Conservation (phyloP, 768 basidiomycete species). For the Hygrocybe coccinea region DNA sequence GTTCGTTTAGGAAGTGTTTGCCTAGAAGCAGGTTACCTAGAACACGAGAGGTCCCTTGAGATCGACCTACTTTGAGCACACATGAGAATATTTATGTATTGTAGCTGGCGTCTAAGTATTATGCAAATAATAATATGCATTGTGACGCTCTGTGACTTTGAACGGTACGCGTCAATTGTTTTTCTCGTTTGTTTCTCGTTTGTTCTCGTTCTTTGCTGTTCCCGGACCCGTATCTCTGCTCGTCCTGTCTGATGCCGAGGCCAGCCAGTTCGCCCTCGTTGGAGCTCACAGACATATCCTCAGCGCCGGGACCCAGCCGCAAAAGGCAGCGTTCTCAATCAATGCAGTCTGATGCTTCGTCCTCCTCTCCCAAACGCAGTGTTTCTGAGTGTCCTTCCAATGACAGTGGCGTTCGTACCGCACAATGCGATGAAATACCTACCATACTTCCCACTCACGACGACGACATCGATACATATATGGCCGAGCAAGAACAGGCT, state of each 20-base stretch:
- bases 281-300: constrained; percentile 23
- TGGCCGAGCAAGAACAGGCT: constrained; percentile 53
- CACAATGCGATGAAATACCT: constrained; percentile 40
- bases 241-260: constrained; percentile 35
- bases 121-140: no score
- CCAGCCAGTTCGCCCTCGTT: constrained; percentile 43
- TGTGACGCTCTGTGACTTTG: no score
- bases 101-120: no score
- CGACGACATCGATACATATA: constrained; percentile 65
- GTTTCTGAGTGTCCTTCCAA: constrained; percentile 60
- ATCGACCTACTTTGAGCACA: no score
- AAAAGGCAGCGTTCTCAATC: constrained; percentile 74
- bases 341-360: constrained; percentile 67
- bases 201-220: background rate
- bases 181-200: background rate
- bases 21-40: background rate
- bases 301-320: constrained; percentile 41
- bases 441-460: constrained; percentile 37
- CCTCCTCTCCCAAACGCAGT: constrained; percentile 74
- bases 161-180: background rate
- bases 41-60: no score
- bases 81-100: no score
- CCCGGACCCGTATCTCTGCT: background rate
- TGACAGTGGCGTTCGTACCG: constrained; percentile 37
- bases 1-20: constrained; percentile 78